Conservation (phyloP, 2,329 filamentous ascomycete species). For the Leptographium procerum region DNA sequence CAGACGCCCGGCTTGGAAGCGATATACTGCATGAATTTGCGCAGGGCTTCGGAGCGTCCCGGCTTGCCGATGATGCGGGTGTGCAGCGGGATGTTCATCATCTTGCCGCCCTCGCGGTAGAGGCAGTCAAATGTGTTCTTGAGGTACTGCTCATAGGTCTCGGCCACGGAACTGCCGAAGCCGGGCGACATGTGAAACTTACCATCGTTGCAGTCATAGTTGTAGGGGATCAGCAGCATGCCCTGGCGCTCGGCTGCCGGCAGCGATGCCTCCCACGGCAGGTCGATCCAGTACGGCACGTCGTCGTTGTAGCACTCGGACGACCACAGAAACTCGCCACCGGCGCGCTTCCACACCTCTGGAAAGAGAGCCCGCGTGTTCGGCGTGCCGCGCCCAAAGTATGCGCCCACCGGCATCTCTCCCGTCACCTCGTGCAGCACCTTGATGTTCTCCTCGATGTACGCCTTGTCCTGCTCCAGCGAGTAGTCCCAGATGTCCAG, state of each 20-base stretch:
- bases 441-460: constrained; percentile 8
- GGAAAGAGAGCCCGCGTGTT: constrained; percentile 11
- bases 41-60: constrained; percentile 37
- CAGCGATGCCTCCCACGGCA: constrained; percentile 10
- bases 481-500: constrained; percentile 10
- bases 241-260: constrained; percentile 8
- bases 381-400: constrained; percentile 13
- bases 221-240: constrained; percentile 14
- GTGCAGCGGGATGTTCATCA: constrained; percentile 47
- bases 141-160: constrained; percentile 34
- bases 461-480: constrained; percentile 10
- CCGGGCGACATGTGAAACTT: constrained; percentile 28
- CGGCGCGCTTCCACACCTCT: constrained; percentile 10
- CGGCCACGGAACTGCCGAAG: constrained; percentile 25
- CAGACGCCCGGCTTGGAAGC: constrained; percentile 38
- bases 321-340: constrained; percentile 10
- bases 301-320: constrained; percentile 13
- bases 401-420: constrained; percentile 11
- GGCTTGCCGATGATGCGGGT: constrained; percentile 41
- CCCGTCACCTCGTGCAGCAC: constrained; percentile 10
- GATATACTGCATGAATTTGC: constrained; percentile 43
- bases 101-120: constrained; percentile 42
- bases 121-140: constrained; percentile 42
- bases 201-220: constrained; percentile 14
- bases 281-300: constrained; percentile 13